Base-by-base conservation (phyloP, 768 basidiomycete species). In the Boletus patriciae region DNA sequence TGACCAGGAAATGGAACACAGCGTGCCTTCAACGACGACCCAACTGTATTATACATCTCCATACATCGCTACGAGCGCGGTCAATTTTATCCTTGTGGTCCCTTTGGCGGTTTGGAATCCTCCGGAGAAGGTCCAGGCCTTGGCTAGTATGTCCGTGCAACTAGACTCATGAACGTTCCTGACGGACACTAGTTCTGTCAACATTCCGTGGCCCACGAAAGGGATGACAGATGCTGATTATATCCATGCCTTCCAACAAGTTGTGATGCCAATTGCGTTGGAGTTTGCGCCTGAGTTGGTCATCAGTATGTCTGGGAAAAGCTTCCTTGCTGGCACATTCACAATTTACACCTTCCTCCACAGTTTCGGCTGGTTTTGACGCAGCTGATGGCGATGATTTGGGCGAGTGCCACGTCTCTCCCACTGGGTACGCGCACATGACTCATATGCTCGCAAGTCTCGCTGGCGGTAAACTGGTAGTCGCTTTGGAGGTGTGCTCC, bases 341-440 rank as follows among this genome's bases (percentile, higher is more conserved):
- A 52, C 16, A 45, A 38, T 37, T n/a, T 25, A 45, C 29, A 45
- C 27, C 21, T 11, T 46, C 50, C 21, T 9, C 43, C 66, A 0
- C 43, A 99, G 97, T 99, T 66, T 98, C 96, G 9, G 94, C 97
- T 18, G 97, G 97, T 4, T 99, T 98, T 67, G 97, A 99, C 66
- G 97, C 97, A 10, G 97, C 97, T 1, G 83, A 81, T 29, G 97
- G 97, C 4, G 97, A 99, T 66, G 84, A 86, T 37, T 80, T 99
- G 5, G 97, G 97, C 36, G 89, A 88, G 74, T 98, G 95, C 65
- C 78, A 85, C 62, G 95, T 99, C 57, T 82, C 91, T 6, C 97
- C 97, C 1, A 82, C 86, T 18, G 97, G 95, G 6, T 99, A 94
- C 70, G 94, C 94, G 0, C 97, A 98, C 65, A 98, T 99, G 95